Conservation (phyloP, 345 rosid genomes). For the Toxicodendron radicans region DNA sequence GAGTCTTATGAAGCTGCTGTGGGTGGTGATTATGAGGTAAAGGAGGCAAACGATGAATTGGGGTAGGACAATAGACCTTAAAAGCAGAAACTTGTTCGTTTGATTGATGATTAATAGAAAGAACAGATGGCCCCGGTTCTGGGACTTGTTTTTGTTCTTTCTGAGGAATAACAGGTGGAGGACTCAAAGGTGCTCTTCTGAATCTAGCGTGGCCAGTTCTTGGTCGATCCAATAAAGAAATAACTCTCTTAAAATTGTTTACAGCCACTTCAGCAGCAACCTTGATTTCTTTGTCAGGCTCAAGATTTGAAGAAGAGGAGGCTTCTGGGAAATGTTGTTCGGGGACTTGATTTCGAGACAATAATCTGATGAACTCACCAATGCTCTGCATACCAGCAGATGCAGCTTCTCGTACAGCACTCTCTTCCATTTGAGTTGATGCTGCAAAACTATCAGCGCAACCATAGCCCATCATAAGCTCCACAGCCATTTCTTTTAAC, state of each 20-base stretch:
- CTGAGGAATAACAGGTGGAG: not conserved
- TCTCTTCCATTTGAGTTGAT: conserved; percentile 46
- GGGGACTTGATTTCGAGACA: conserved; percentile 40
- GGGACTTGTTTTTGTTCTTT: conserved; percentile 22
- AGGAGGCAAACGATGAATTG: conserved; percentile 72
- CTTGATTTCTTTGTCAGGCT: conserved; percentile 41
- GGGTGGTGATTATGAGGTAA: conserved; percentile 50
- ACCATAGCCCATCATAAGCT: conserved; percentile 55
- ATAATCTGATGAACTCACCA: conserved; percentile 61
- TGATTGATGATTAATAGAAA: conserved; percentile 13
- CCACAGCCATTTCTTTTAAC: conserved; percentile 53
- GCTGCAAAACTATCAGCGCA: conserved; percentile 35
- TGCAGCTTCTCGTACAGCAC: conserved; percentile 66
- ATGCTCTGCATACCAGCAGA: conserved; percentile 81
- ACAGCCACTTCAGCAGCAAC: conserved; percentile 77
- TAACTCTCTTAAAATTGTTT: conserved; percentile 68
- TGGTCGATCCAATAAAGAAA: conserved; percentile 63
- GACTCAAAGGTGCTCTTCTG: conserved; percentile 48
- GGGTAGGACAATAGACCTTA: conserved; percentile 65
- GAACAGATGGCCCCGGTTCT: conserved; percentile 20
- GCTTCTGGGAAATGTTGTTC: conserved; percentile 20
- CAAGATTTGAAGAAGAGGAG: conserved; percentile 23
- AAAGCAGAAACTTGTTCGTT: conserved; percentile 59
- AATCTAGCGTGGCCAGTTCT: conserved; percentile 96
- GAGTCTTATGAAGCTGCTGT: conserved; percentile 20